A percentile compares a stretch with the other conserved stretches of the same genome.
phyloP scores from a whole-genome alignment of 352 stramenopile species.

The Phytophthora megakarya region DNA sequence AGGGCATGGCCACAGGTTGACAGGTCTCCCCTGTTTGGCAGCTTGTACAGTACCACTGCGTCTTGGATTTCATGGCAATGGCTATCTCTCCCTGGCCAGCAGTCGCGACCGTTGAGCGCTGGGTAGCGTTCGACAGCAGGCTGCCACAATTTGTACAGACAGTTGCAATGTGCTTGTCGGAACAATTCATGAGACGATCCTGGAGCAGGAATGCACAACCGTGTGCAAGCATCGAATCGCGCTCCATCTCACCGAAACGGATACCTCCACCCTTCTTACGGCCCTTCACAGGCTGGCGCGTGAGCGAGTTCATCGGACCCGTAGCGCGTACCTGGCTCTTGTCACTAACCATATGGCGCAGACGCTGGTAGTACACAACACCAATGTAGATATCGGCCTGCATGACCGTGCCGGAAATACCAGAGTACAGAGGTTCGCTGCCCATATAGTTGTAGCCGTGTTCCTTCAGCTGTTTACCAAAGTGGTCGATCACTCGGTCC shows the following conservation, averaged over 20 bases:
- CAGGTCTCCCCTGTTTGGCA: constrained; percentile 91
- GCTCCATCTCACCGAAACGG: constrained; percentile 99
- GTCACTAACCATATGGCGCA: constrained; percentile 99
- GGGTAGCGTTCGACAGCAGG: constrained; percentile 88
- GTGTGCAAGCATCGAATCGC: constrained; percentile 98
- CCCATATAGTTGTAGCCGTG: constrained; percentile 99
- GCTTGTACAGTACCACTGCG: constrained; percentile 85
- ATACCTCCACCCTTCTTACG: constrained; percentile 99
- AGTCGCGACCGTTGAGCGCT: constrained; percentile 80
- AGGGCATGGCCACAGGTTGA: constrained; percentile 96
- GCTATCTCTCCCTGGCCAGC: constrained; percentile 81
- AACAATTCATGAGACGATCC: constrained; percentile 98
- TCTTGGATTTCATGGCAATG: constrained; percentile 89
- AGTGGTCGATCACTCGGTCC: constrained; percentile 98
- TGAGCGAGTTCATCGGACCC: constrained; percentile 98
- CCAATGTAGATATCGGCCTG: constrained; percentile 99
- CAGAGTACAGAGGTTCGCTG: constrained; percentile 99
- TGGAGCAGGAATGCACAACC: constrained; percentile 97
- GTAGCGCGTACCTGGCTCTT: constrained; percentile 99
- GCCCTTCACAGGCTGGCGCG: constrained; percentile 99
- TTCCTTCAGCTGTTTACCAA: constrained; percentile 97
- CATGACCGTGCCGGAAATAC: constrained; percentile 98
- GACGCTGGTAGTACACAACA: constrained; percentile 99
- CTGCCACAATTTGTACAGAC: constrained; percentile 94
- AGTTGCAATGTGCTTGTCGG: constrained; percentile 97